phyloP scores from a whole-genome alignment of 2,329 filamentous ascomycete genomes.

The Pseudocercospora vitis region DNA sequence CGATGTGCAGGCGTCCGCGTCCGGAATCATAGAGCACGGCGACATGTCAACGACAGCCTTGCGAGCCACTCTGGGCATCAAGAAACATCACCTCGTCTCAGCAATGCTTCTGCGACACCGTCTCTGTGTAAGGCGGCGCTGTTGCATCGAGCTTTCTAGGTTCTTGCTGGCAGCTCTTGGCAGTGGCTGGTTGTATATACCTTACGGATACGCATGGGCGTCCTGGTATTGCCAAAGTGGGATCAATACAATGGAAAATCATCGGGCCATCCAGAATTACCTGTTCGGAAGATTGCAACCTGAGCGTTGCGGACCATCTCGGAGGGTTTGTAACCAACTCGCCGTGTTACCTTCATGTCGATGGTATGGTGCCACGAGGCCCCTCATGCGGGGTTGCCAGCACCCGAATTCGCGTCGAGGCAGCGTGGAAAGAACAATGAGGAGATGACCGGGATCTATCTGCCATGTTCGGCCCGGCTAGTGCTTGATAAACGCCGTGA shows the following conservation, averaged over 20 bases:
- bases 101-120: no score
- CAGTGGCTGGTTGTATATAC: background rate
- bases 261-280: background rate
- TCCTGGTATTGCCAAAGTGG: no score
- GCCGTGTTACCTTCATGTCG: no score
- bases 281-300: background rate
- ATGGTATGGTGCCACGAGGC: background rate
- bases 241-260: constrained; percentile 1
- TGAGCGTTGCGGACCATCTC: background rate
- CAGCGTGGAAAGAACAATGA: background rate
- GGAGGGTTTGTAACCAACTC: background rate
- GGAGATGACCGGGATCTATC: background rate
- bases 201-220: no score
- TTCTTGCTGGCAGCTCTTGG: background rate
- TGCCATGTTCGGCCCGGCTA: background rate
- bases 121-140: no score
- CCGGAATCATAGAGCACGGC: background rate
- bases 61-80: no score
- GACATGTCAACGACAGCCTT: background rate
- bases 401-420: background rate
- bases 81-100: no score
- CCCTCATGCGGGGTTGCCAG: background rate
- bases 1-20: background rate
- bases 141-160: background rate
- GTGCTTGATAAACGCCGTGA: no score